Evolutionary conservation across 345 rosid genomes (phyloP), one percentile per base, ranked within the genome.

Genomic region (Gossypium raimondii): DNA sequence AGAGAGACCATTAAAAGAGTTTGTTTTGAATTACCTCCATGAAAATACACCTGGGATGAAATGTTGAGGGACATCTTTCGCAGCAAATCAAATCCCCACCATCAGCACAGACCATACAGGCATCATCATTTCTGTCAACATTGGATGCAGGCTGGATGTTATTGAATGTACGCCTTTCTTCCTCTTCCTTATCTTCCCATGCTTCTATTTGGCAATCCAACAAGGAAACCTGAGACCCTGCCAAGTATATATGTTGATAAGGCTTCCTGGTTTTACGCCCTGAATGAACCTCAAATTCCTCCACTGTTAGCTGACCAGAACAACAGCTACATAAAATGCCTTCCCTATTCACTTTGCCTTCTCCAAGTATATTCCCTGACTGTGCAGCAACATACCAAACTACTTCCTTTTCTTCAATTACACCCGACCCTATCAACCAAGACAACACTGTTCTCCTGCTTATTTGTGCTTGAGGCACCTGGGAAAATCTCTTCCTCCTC

Each of bases 51-150:
- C 2, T 27, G 1, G 51, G 34, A 71, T 83, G 82, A 45, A 65
- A 74, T 1, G 86, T 78, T 2, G 82, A 78, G 11, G 81, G 82
- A 9, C 86, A 81, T 38, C 2, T 61, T 0, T 83, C 82, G 2
- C 82, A 83, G 11, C 86, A 81, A 7, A 83, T 41, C 9, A 83
- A n/a, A 0, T 81, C 67, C 8, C 86, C 82, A 0, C 82, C 82
- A 67, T 83, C 86, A 0, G 70, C 81, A 45, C 82, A 83, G 13
- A 83, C 10, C 51, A 76, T 76, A 13, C 86, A 81, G 2, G 71
- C 71, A 52, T 77, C 83, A 18, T 81, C 86, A 4, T 16, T 72
- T 9, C 2, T 0, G 9, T 84, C 81, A 1, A 4, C 3, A 0
- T 12, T 9, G 14, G 16, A 7, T 43, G 3, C 50, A 6, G 70